phyloP scores from a whole-genome alignment of 176 grass and related monocot species.

The Elymus sibiricus region DNA sequence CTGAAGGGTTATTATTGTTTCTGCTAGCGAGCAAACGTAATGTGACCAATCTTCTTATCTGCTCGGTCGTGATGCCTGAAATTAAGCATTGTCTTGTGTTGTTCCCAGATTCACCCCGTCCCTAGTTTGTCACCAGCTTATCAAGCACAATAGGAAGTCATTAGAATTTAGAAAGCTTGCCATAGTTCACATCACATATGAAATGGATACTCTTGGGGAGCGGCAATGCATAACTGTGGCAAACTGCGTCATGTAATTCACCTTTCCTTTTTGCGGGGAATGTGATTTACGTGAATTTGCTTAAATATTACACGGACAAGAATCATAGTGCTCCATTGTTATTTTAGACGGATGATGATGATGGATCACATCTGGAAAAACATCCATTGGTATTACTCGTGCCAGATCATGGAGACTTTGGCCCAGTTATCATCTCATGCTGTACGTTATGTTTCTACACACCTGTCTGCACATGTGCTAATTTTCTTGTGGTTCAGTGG shows the following conservation, averaged over 20 bases:
- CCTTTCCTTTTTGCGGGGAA: no score
- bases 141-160: neutral
- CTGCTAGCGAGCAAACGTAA: neutral
- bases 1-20: constrained; percentile 25
- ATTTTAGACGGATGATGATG: neutral
- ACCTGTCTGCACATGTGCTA: no score
- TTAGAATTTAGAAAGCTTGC: neutral
- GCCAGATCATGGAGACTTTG: no score
- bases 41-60: constrained; percentile 10
- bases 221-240: neutral
- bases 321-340: neutral
- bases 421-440: no score
- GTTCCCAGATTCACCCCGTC: neutral
- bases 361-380: no score
- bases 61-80: neutral
- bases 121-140: neutral
- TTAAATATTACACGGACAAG: no score
- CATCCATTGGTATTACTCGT: no score
- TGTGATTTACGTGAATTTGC: neutral
- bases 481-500: no score
- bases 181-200: neutral
- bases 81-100: neutral
- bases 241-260: neutral
- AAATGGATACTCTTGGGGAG: neutral
- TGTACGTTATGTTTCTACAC: no score